Evolutionary conservation across 2,329 filamentous ascomycete genomes (phyloP).

Genomic region (Aureobasidium subglaciale): DNA sequence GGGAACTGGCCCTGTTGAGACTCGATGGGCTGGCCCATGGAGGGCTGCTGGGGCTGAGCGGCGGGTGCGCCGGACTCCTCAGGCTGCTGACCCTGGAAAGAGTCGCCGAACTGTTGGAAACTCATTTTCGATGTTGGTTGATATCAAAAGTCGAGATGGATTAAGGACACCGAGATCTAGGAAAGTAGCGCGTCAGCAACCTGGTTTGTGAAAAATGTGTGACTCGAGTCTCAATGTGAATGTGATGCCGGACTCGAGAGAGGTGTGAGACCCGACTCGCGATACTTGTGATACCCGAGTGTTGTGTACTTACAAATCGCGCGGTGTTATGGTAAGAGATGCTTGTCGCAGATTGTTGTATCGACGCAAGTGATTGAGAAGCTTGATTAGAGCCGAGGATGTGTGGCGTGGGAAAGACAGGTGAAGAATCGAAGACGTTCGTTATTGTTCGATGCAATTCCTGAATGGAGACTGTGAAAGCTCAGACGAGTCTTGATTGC

Average conservation of each 20-base stretch:
- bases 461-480: conserved; percentile 6
- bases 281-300: background rate
- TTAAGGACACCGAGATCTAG: conserved; percentile 8
- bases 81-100: conserved; percentile 54
- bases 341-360: conserved; percentile 14
- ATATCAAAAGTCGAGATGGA: background rate
- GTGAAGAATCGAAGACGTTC: conserved; percentile 15
- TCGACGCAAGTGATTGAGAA: conserved; percentile 10
- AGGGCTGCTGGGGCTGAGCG: conserved; percentile 44
- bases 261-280: background rate
- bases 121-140: conserved; percentile 46
- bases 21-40: conserved; percentile 53
- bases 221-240: too few relatives aligned
- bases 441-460: conserved; percentile 11
- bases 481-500: conserved; percentile 10
- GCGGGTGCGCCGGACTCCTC: conserved; percentile 46
- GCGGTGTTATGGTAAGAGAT: conserved; percentile 12
- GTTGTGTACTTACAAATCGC: conserved; percentile 7
- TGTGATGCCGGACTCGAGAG: too few relatives aligned
- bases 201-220: too few relatives aligned
- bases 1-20: conserved; percentile 35
- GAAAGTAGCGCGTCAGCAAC: background rate
- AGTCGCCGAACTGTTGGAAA: conserved; percentile 56
- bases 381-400: background rate
- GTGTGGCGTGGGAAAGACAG: conserved; percentile 11